Base-by-base conservation (phyloP, 495 filamentous ascomycete species). In the Neurospora sp. region DNA sequence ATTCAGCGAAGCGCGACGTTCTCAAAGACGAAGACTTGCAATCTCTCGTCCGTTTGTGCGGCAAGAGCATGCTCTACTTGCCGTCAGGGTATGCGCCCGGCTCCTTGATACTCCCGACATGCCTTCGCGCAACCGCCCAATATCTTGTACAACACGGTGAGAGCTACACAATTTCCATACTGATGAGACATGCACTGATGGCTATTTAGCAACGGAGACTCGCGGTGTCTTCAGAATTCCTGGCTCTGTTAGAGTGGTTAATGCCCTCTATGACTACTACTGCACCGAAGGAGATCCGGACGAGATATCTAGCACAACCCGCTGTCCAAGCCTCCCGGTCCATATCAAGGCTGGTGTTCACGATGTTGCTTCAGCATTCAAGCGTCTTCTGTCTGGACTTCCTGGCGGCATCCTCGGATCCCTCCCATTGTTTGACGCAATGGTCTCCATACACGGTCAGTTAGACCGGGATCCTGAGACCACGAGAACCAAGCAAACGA, bases 341-440 rank as follows among this genome's bases (percentile, higher is more conserved):
- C 88, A 88, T 74, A 89, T 90, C 75, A 83, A 78, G 74, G 84
- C 80, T 22, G 74, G 85, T 16, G 83, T 90, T n/a, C 89, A 92
- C 70, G 90, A 92, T 81, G 88, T 94, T 9, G 91, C 89, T 1
- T 91, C 90, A 68, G 84, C 89, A 11, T 91, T 95, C 81, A 93
- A 92, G 76, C 87, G 86, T 38, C 81, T 96, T 8, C 80, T 96
- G 18, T 84, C 87, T 9, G 91, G 90, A 6, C 80, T 96, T 1
- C 93, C 92, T 0, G 90, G 89, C 2, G 93, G 93, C 2, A 89
- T 95, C 44, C 82, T 96, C 12, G 93, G 92, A 16, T 91, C 90
- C 35, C 76, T 87, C 42, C 80, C 83, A 31, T 78, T 94, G 35
- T 94, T 93, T 73, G 87, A 90, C 68, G 85, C 87, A 4, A 76